Base-by-base conservation (phyloP, 805 yeast species). In the Myxozyma sirexii region DNA sequence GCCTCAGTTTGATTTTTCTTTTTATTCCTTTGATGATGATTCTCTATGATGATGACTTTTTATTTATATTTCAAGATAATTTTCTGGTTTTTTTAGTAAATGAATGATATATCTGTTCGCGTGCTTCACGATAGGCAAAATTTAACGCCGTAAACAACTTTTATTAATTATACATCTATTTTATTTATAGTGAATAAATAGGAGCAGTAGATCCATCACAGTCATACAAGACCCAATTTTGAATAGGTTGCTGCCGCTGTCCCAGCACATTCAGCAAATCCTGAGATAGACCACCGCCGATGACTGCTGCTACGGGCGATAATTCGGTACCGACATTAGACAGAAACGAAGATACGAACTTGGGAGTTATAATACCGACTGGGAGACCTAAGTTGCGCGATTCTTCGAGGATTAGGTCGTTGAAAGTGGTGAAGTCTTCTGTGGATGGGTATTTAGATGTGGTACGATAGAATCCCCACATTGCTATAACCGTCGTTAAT, bases 261-360 rank as follows among this genome's bases (percentile, higher is more conserved):
- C 94, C 87, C 54, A 93, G 73, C 56, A 80, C 84, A 74, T 94
- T 94, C 47, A 94, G 87, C 13, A 90, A 86, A 71, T 92, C 97
- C 74, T 94, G 99, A 1, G 96, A 88, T 24, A 93, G 74, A 1
- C 90, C 80, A 0, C 98, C 99, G 4, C 98, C 99, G 5, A 93
- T 67, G 1, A 94, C 82, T 0, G 98, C 96, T 3, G 94, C 84
- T 0, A 86, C 85, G 0, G 97, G 97, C 10, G 90, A 81, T 65
- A 88, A 82, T 69, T 91, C 96, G 1, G 90, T 70, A 27, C 75
- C 74, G 17, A 69, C 31, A 24, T 66, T 56, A 10, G 73, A 63
- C 69, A 76, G 6, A 79, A 74, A 72, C 23, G 65, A 50, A 2
- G 55, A 26, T 12, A 63, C 53, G 24, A 70, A 71, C 27, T 78